phyloP scores from a whole-genome alignment of 1,284 basidiomycete genomes.

The Cryptococcus sp. region DNA sequence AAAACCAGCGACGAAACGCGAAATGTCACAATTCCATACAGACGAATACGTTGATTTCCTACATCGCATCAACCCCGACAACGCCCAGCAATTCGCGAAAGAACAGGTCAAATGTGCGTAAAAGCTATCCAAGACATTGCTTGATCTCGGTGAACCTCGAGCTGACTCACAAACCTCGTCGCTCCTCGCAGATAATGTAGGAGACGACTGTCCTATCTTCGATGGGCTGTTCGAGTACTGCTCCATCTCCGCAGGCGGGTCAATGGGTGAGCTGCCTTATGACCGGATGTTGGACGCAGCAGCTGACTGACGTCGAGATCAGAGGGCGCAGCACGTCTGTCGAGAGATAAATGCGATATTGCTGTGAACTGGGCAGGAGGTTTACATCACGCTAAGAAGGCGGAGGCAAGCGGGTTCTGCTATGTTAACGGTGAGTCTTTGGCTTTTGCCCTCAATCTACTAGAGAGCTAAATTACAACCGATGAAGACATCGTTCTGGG shows the following conservation, averaged over 20 bases:
- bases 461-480: too few relatives aligned
- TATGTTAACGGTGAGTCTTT: slow-evolving; percentile 83
- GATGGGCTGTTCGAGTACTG: slow-evolving; percentile 98
- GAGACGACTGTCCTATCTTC: slow-evolving; percentile 97
- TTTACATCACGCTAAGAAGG: slow-evolving; percentile 97
- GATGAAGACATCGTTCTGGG: slow-evolving; percentile 88
- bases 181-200: slow-evolving; percentile 70
- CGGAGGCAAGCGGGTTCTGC: slow-evolving; percentile 97
- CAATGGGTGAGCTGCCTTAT: slow-evolving; percentile 75
- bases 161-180: not conserved
- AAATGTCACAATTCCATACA: slow-evolving; percentile 94
- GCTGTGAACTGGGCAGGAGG: slow-evolving; percentile 99
- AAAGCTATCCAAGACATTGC: not conserved
- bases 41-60: slow-evolving; percentile 93
- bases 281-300: not conserved
- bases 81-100: slow-evolving; percentile 82
- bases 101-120: slow-evolving; percentile 92
- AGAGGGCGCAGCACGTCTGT: slow-evolving; percentile 96
- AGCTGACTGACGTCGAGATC: slow-evolving; percentile 8
- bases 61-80: slow-evolving; percentile 77
- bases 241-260: slow-evolving; percentile 96
- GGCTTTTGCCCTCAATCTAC: not conserved
- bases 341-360: slow-evolving; percentile 96
- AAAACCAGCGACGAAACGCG: slow-evolving; percentile 97
- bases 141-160: not conserved